Base-by-base conservation (phyloP, 2,329 filamentous ascomycete genomes). In the Chalaropsis ovoidea region DNA sequence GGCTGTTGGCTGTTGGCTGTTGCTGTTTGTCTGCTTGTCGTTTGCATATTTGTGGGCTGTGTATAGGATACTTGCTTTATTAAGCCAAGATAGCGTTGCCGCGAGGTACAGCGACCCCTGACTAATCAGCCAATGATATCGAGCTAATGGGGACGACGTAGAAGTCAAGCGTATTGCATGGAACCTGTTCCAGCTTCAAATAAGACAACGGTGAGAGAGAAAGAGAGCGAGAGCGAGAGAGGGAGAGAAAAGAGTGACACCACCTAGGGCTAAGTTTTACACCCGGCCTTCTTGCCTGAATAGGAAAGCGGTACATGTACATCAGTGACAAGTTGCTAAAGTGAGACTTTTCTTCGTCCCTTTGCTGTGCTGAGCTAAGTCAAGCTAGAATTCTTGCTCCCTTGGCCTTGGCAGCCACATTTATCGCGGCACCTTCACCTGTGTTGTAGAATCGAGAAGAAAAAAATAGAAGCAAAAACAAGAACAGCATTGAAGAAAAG, bases 141-240 rank as follows among this genome's bases (percentile, higher is more conserved):
- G n/a, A 27, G 39, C 43, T 47, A 54, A 60, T 24, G 54, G 24
- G 24, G 35, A n/a, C 39, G 61, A 41, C 58, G 45, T 67, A 43
- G 66, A 67, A 67, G 52, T 42, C 45, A 58, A 67, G 31, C 56
- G 66, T 47, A 65, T 47, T 67, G 52, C 35, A 67, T 67, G 58
- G 66, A 67, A 67, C 17, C 66, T 45, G 19, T 58, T 58, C 54
- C 54, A n/a, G 54, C 24, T 58, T 39, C 27, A 19, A n/a, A 35
- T 39, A 39, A 31, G 24, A 58, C 54, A 58, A 35, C 27, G 31
- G 31, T 35, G 31, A n/a, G n/a, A n/a, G n/a, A n/a, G n/a, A n/a
- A n/a, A n/a, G n/a, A n/a, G n/a, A n/a, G n/a, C n/a, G n/a, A n/a
- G n/a, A n/a, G n/a, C n/a, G n/a, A n/a, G n/a, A n/a, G n/a, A n/a